Base-by-base conservation (phyloP, 1,284 basidiomycete species). In the Pseudozyma flocculosa region DNA sequence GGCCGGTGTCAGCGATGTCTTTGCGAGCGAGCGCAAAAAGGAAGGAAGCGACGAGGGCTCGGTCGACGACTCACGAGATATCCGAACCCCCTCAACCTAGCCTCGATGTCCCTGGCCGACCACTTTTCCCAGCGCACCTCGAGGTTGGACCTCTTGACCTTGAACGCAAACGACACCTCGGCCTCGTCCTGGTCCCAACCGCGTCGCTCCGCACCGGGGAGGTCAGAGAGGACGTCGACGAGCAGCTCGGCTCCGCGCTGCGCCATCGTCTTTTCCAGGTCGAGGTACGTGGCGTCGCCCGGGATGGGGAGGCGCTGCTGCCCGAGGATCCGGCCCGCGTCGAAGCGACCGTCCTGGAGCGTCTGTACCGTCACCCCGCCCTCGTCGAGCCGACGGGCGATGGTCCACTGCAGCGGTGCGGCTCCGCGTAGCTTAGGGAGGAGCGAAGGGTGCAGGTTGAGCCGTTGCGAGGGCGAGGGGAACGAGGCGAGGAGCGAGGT, bases 391-490 rank as follows among this genome's bases (percentile, higher is more conserved):
- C 42, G n/a, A 5, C 54, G 39, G 11, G 70, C 56, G 36, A 98
- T 82, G 0, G 88, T 84, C 78, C 87, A 89, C 76, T 97, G 94
- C 34, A 97, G 88, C 0, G 93, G 94, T 1, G 92, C 90, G 0
- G 94, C 87, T 0, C 94, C 94, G 22, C 92, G 85, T 78, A 91
- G 91, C n/a, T 82, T 79, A 0, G 93, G 94, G 21, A 97, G 82
- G 0, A 92, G 80, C 18, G 91, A 94, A 0, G 93, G 92, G 72
- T 98, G 94, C 4, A 97, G 85, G 72, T 97, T 96, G 39, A 98
- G 81, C n/a, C 87, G 80, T 46, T 86, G 84, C 1, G 80, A 78
- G 0, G 82, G 81, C n/a, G n/a, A n/a, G 0, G 79, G 80, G 69
- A 95, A 95, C 24, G 82, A 79, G n/a, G 81, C 72, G 3, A 95